phyloP scores from a whole-genome alignment of 768 basidiomycete genomes.

The Kwoniella bestiolae region DNA sequence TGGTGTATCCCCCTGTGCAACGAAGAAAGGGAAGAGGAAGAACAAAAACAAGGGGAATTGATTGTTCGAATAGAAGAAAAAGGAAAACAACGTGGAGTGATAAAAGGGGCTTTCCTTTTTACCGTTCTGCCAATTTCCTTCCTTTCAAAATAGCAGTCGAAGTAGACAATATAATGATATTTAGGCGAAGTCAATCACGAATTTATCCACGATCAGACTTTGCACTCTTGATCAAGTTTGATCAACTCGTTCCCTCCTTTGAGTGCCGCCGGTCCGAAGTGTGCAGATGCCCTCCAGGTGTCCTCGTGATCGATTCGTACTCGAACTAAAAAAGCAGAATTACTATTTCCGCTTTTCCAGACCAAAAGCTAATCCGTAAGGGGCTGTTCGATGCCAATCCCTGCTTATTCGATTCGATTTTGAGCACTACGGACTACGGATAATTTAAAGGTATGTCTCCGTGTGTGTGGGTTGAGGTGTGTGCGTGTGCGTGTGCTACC shows the following conservation, averaged over 20 bases:
- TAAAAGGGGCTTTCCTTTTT: no score
- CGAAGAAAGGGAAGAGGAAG: not conserved
- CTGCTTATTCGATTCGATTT: no score
- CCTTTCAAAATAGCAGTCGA: no score
- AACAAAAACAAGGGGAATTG: not conserved
- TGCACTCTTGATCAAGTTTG: not conserved
- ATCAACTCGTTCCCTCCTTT: not conserved
- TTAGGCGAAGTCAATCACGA: not conserved
- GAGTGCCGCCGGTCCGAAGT: not conserved
- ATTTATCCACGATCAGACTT: not conserved
- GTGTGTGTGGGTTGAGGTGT: not conserved
- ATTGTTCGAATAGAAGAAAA: no score
- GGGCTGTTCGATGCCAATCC: no score
- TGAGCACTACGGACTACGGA: not conserved
- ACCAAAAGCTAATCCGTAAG: no score
- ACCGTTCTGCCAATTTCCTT: no score
- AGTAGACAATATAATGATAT: no score
- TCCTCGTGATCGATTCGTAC: not conserved
- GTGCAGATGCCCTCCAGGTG: not conserved
- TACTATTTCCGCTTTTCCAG: no score
- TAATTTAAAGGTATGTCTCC: not conserved
- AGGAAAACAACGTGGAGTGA: no score
- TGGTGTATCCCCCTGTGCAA: not conserved
- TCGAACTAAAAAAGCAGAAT: no score
- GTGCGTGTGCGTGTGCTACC: not conserved